Evolutionary conservation across 2,329 filamentous ascomycete genomes (phyloP).

Genomic region (Phyllosticta citrichinensis): DNA sequence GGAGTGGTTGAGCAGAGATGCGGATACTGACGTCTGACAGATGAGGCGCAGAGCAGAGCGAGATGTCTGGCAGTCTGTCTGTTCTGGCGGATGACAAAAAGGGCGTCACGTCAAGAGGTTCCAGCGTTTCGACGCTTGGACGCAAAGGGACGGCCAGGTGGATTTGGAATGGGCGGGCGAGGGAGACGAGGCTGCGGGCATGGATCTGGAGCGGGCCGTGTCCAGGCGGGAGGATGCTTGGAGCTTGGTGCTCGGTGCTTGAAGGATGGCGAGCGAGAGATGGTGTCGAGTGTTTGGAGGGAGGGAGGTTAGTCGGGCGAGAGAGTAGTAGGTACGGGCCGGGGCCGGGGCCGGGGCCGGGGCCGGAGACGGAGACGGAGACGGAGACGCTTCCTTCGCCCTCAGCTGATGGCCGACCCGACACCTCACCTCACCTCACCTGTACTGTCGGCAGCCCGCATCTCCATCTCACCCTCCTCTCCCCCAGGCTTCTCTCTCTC

Average conservation of each 20-base stretch:
- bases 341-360: too few relatives aligned
- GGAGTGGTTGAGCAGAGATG: neutral
- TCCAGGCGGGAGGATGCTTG: neutral
- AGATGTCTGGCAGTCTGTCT: neutral
- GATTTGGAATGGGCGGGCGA: conserved; percentile 4
- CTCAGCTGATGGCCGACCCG: too few relatives aligned
- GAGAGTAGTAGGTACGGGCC: too few relatives aligned
- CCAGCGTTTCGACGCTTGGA: neutral
- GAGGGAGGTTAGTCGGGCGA: neutral
- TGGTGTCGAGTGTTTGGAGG: neutral
- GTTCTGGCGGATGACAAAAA: neutral
- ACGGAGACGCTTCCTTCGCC: too few relatives aligned
- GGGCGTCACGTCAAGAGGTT: neutral
- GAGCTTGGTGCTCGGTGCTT: neutral
- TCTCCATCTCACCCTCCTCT: neutral
- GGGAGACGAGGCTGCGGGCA: neutral
- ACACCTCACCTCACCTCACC: too few relatives aligned
- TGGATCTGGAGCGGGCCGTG: neutral
- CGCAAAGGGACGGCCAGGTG: neutral
- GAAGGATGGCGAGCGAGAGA: neutral
- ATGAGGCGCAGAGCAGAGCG: conserved; percentile 8
- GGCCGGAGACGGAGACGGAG: too few relatives aligned
- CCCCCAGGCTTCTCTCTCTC: neutral
- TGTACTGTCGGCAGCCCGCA: too few relatives aligned
- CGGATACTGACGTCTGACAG: conserved; percentile 7